phyloP scores from a whole-genome alignment of 2,329 filamentous ascomycete species.

The Talaromyces sp. region DNA sequence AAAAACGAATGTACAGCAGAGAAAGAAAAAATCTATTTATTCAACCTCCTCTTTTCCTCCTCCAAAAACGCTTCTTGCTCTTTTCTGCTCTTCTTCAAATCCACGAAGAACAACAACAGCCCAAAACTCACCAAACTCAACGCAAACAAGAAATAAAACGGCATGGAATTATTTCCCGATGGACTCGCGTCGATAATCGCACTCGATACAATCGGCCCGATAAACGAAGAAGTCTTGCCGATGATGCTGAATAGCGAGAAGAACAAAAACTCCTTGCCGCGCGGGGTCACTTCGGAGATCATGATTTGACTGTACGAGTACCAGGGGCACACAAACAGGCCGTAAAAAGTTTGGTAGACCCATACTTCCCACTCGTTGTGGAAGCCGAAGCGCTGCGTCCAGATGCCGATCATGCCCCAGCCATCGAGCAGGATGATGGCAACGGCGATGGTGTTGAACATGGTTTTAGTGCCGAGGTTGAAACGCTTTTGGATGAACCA shows the following conservation, averaged over 20 bases:
- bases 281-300: slow-evolving; percentile 65
- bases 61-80: slow-evolving; percentile 57
- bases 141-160: slow-evolving; percentile 63
- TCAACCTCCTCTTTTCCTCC: slow-evolving; percentile 21
- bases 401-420: slow-evolving; percentile 58
- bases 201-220: slow-evolving; percentile 63
- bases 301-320: slow-evolving; percentile 68
- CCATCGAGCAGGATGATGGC: slow-evolving; percentile 56
- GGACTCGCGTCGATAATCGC: slow-evolving; percentile 63
- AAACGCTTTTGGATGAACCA: slow-evolving; percentile 60
- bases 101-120: slow-evolving; percentile 53
- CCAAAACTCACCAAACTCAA: slow-evolving; percentile 53
- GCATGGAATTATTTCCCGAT: slow-evolving; percentile 52
- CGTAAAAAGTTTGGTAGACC: slow-evolving; percentile 55
- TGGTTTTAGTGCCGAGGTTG: slow-evolving; percentile 58
- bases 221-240: slow-evolving; percentile 64
- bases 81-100: slow-evolving; percentile 56
- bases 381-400: slow-evolving; percentile 51
- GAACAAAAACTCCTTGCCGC: slow-evolving; percentile 66
- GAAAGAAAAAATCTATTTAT: neutral
- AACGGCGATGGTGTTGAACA: slow-evolving; percentile 63
- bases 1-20: neutral
- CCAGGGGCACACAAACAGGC: slow-evolving; percentile 64
- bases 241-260: slow-evolving; percentile 66
- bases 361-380: slow-evolving; percentile 53